phyloP scores from a whole-genome alignment of 2,329 filamentous ascomycete species.

The Botrytis porri region DNA sequence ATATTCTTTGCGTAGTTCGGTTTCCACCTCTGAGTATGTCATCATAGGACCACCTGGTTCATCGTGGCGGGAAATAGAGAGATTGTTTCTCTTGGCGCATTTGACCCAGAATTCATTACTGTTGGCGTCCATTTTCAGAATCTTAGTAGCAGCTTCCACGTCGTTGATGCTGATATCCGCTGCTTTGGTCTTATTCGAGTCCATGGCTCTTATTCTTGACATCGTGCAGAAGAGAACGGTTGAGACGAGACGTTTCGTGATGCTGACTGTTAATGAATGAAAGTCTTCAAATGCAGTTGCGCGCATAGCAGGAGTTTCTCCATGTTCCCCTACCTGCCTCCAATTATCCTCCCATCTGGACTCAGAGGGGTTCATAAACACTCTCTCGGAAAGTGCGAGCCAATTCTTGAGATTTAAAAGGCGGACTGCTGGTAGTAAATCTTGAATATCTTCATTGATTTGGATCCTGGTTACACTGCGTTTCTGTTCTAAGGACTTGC shows the following conservation, averaged over 20 bases:
- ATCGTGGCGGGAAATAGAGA: conserved; percentile 47
- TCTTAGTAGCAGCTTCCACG: conserved; percentile 52
- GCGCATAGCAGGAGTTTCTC: conserved; percentile 64
- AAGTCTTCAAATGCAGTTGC: conserved; percentile 76
- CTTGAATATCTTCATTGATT: conserved; percentile 32
- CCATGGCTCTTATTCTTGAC: conserved; percentile 58
- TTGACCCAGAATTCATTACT: conserved; percentile 50
- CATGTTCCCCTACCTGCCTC: conserved; percentile 52
- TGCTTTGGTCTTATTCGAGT: conserved; percentile 35
- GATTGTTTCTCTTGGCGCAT: conserved; percentile 49
- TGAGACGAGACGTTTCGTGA: conserved; percentile 70
- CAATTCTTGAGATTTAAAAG: conserved; percentile 60
- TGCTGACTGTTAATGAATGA: conserved; percentile 60
- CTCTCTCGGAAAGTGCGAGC: conserved; percentile 58
- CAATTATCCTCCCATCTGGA: conserved; percentile 63
- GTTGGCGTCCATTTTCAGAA: conserved; percentile 50
- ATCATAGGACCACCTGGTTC: conserved; percentile 27
- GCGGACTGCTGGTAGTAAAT: conserved; percentile 48
- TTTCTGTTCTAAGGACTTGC: conserved; percentile 27
- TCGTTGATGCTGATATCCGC: conserved; percentile 35
- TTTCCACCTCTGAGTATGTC: conserved; percentile 40
- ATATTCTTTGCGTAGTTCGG: conserved; percentile 26
- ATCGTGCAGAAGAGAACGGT: conserved; percentile 67
- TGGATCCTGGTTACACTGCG: conserved; percentile 19
- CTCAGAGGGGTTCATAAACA: conserved; percentile 72